These are phyloP conservation scores for Alternaria sp. DNA, from an alignment of 2,329 filamentous ascomycete genomes.

Conservation along the genomic window DNA sequence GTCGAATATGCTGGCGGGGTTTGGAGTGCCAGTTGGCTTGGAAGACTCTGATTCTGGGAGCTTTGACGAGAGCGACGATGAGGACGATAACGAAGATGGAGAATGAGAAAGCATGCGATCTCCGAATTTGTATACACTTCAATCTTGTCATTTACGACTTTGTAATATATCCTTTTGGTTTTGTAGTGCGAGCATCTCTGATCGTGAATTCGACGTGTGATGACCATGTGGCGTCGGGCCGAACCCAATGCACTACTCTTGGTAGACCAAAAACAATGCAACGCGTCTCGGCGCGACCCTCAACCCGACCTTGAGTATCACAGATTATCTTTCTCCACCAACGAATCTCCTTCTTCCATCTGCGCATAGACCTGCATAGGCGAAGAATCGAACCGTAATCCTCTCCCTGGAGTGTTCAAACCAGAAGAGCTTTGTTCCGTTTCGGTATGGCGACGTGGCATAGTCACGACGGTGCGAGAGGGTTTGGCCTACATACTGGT, in stretches of 20 bases:
- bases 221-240: background rate
- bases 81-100: background rate
- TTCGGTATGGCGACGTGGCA: background rate
- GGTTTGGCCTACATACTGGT: background rate
- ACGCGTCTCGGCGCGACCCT: background rate
- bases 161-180: background rate
- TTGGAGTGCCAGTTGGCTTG: background rate
- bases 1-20: background rate
- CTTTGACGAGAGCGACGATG: background rate
- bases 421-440: background rate
- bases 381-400: background rate
- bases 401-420: background rate
- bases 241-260: background rate
- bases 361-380: background rate
- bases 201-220: background rate
- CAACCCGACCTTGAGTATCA: background rate
- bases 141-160: background rate
- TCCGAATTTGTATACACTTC: background rate
- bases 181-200: background rate
- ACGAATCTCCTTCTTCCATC: background rate
- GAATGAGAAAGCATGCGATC: background rate
- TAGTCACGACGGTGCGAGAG: background rate
- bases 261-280: background rate
- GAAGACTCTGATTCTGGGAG: background rate
- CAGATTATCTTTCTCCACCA: background rate